Evolutionary conservation across 305 asterid genomes (phyloP).

Genomic region (Solanum hybrid): DNA sequence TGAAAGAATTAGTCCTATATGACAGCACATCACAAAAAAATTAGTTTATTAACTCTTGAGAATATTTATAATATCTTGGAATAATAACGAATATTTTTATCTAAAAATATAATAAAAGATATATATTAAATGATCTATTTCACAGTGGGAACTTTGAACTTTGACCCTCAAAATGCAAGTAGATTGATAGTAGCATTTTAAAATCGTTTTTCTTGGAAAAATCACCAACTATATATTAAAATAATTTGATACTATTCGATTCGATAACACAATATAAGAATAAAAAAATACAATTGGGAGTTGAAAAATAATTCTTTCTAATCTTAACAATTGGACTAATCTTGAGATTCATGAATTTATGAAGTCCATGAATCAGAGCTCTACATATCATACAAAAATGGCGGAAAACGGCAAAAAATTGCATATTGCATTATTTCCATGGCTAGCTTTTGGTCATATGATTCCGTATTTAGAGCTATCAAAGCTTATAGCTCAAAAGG

Average conservation of each 20-base stretch:
- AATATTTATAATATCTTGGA: too few species aligned
- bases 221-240: not conserved
- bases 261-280: not conserved
- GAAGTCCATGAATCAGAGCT: not conserved
- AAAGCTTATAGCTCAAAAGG: constrained; percentile 29
- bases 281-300: not conserved
- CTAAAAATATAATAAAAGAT: too few species aligned
- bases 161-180: not conserved
- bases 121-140: too few species aligned
- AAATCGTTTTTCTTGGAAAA: not conserved
- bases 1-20: too few species aligned
- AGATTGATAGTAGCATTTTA: not conserved
- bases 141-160: too few species aligned
- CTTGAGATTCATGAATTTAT: not conserved
- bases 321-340: not conserved
- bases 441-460: constrained; percentile 56
- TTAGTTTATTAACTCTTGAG: too few species aligned
- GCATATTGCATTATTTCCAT: constrained; percentile 19
- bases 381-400: not conserved
- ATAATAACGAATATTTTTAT: too few species aligned
- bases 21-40: too few species aligned
- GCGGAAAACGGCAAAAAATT: not conserved
- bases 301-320: not conserved
- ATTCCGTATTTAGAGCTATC: constrained; percentile 37
- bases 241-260: not conserved